phyloP scores from a whole-genome alignment of 1,284 basidiomycete species.

The Heterobasidion occidentale region DNA sequence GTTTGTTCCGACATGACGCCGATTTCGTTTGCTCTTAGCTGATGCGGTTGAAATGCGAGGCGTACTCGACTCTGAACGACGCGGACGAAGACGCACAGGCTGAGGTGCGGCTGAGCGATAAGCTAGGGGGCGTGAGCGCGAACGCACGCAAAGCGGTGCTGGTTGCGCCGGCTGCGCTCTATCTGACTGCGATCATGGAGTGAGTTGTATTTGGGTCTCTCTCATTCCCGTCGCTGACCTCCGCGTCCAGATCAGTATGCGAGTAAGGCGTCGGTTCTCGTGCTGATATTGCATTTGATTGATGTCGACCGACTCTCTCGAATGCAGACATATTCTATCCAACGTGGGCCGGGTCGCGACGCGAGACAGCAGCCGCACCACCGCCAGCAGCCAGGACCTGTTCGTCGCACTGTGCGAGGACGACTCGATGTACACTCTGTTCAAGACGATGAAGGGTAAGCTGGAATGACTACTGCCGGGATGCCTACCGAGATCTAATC shows the following conservation, averaged over 20 bases:
- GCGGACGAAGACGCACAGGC: conserved; percentile 65
- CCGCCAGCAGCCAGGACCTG: conserved; percentile 72
- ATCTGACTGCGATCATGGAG: conserved; percentile 91
- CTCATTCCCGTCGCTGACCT: conserved; percentile 5
- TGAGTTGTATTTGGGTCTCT: conserved; percentile 18
- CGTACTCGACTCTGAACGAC: conserved; percentile 79
- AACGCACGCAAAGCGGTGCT: conserved; percentile 38
- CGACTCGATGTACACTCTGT: conserved; percentile 73
- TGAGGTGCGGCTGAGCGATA: conserved; percentile 52
- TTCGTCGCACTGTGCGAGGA: conserved; percentile 86
- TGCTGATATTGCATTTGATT: neutral
- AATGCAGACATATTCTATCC: conserved; percentile 67
- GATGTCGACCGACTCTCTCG: conserved; percentile 2
- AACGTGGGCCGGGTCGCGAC: conserved; percentile 79
- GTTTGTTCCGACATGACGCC: neutral
- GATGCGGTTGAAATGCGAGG: conserved; percentile 75
- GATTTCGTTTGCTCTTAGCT: conserved; percentile 35
- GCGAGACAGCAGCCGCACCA: conserved; percentile 74
- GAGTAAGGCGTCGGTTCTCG: conserved; percentile 47
- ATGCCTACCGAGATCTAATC: conserved; percentile 1
- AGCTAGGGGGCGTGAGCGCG: conserved; percentile 40
- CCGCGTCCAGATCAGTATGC: conserved; percentile 59
- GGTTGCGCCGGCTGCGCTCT: conserved; percentile 80
- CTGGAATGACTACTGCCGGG: conserved; percentile 4
- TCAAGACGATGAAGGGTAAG: conserved; percentile 81